phyloP scores from a whole-genome alignment of 257 asterid species.

The Scutellaria barbata region DNA sequence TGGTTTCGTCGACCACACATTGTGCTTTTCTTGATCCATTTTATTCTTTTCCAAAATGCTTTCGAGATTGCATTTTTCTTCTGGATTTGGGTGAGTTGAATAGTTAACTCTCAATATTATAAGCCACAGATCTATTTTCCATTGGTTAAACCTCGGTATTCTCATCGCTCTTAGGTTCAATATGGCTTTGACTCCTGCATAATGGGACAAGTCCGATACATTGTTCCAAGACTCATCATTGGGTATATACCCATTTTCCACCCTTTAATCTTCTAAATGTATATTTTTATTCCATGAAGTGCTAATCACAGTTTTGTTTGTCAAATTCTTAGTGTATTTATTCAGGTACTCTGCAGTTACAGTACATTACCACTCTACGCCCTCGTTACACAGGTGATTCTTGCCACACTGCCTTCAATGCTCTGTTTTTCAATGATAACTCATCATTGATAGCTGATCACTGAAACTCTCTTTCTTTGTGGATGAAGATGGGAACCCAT shows the following conservation, averaged over 20 bases:
- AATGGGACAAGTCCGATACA: slow-evolving; percentile 81
- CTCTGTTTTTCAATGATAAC: background rate
- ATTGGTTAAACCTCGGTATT: background rate
- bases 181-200: slow-evolving; percentile 93
- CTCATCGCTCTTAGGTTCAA: slow-evolving; percentile 58
- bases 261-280: background rate
- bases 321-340: slow-evolving; percentile 59
- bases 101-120: background rate
- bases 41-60: slow-evolving; percentile 96
- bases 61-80: slow-evolving; percentile 98
- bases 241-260: slow-evolving; percentile 54
- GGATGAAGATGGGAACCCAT: slow-evolving; percentile 85
- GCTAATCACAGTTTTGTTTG: slow-evolving; percentile 13
- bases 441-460: background rate
- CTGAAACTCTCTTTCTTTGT: slow-evolving; percentile 11
- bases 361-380: slow-evolving; percentile 94
- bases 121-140: background rate
- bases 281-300: no score
- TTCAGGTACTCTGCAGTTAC: slow-evolving; percentile 94
- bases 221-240: slow-evolving; percentile 83
- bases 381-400: slow-evolving; percentile 85
- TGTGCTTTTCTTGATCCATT: slow-evolving; percentile 83
- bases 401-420: slow-evolving; percentile 20
- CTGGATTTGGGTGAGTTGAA: slow-evolving; percentile 84
- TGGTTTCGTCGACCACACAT: slow-evolving; percentile 85